Evolutionary conservation across 2,329 filamentous ascomycete genomes (phyloP).

Genomic region (Xylaria polymorpha): DNA sequence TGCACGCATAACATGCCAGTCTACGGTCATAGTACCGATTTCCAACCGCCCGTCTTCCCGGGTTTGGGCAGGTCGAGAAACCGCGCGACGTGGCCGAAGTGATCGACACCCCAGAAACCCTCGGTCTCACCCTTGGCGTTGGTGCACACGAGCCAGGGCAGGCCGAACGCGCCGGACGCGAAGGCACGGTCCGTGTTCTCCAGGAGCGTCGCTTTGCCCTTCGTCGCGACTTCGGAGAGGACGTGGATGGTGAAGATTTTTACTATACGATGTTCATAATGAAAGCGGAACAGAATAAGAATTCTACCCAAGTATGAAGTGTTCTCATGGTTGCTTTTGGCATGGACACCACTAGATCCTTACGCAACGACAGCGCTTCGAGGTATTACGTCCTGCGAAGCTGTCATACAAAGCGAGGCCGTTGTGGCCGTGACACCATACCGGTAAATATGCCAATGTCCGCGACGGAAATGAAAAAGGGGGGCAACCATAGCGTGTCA

Average conservation of each 20-base stretch:
- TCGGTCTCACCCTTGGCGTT: constrained; percentile 49
- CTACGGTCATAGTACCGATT: constrained; percentile 48
- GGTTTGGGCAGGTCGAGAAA: constrained; percentile 52
- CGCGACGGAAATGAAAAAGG: not conserved
- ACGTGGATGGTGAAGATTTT: constrained; percentile 29
- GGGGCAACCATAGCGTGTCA: not conserved
- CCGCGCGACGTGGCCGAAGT: constrained; percentile 52
- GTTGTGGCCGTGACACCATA: not conserved
- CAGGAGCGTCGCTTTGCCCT: constrained; percentile 49
- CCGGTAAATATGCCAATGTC: not conserved
- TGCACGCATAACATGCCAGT: not conserved
- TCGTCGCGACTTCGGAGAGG: constrained; percentile 43
- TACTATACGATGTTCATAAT: not conserved
- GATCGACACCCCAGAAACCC: constrained; percentile 56
- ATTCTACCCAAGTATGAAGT: not conserved
- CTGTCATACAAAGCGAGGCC: not conserved
- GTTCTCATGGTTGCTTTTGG: not conserved
- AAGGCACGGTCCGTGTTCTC: constrained; percentile 54
- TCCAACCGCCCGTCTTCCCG: constrained; percentile 47
- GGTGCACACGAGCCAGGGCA: constrained; percentile 55
- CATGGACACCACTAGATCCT: not conserved
- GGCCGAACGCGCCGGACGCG: constrained; percentile 52
- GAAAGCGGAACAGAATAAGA: not conserved
- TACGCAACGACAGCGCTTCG: not conserved
- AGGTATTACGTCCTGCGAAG: not conserved